Evolutionary conservation across 495 filamentous ascomycete genomes (phyloP), one percentile per base, ranked within the genome.

Genomic region (Delitschia confertaspora): DNA sequence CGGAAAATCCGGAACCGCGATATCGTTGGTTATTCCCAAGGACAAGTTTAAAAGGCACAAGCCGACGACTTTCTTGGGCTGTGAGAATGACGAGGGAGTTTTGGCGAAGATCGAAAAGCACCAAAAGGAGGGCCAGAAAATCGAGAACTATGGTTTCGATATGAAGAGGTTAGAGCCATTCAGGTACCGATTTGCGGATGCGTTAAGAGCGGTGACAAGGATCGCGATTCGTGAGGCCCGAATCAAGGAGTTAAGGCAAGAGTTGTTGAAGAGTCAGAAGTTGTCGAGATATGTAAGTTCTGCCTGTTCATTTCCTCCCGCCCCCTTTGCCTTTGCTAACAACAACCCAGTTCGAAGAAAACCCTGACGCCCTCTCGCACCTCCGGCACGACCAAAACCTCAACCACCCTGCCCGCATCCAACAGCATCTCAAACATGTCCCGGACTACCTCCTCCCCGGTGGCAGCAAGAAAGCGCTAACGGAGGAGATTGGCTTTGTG

Each of bases 161-260:
- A 91, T 95, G 84, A 74, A 77, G 51, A 83, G 88, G 54, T 80
- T 96, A 38, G 85, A 93, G 33, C 82, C 80, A 10, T 96, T 99
- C 70, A 74, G 88, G 14, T 99, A 96, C 65, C 82, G 93, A 35
- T 87, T 96, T 76, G 79, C 81, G 22, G 89, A 95, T 60, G 89
- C 88, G 2, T 66, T 94, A 23, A 74, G 83, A 33, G 76, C 81
- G 3, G 81, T 95, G 27, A 94, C 88, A 1, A 71, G 76, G 21
- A 72, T 88, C 26, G 84, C 89, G 0, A 73, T 96, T 35, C 79
- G 91, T 30, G 91, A 96, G 67, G 93, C 91, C 3, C 75, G 91
- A 27, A 81, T 82, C 2, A 76, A 80, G 27, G 91, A 99, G 60
- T 72, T 99, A 39, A 73, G 83, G 14, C 79, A 88, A 59, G 93